Evolutionary conservation across 2,329 filamentous ascomycete species (phyloP).

Genomic region (Colletotrichum theobromicola): DNA sequence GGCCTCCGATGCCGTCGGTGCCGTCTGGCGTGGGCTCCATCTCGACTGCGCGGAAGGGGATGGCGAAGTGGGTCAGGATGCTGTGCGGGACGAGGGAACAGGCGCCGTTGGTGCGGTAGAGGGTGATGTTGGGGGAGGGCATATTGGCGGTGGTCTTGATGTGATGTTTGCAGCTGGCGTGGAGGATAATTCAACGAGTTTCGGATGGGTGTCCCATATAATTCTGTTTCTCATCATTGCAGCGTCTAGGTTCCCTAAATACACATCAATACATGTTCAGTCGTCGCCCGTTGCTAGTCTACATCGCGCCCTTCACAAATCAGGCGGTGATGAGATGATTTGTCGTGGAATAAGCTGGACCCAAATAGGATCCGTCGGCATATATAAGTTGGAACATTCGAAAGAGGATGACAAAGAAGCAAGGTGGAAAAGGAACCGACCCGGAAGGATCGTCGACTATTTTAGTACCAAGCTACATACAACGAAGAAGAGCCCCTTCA

Average conservation of each 20-base stretch:
- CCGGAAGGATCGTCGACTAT: not conserved
- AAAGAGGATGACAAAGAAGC: not conserved
- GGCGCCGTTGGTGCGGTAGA: constrained; percentile 33
- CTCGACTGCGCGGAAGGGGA: constrained; percentile 27
- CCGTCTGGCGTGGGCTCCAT: constrained; percentile 15
- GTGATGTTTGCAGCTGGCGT: not conserved
- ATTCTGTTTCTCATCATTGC: not conserved
- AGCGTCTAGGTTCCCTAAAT: rapidly evolving
- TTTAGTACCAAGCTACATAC: not conserved
- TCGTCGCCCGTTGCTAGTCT: not conserved
- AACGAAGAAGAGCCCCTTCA: not conserved
- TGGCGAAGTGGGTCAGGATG: constrained; percentile 32
- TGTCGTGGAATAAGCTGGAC: not conserved
- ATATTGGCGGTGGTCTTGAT: not conserved
- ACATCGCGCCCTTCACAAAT: not conserved
- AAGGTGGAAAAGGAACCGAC: not conserved
- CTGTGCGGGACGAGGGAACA: constrained; percentile 34
- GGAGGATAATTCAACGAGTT: not conserved
- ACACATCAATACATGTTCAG: not conserved
- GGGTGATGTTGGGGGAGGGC: constrained; percentile 22
- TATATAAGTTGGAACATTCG: not conserved
- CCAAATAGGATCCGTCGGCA: not conserved
- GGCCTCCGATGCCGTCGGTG: not conserved
- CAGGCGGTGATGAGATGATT: not conserved
- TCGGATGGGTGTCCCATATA: not conserved